These are phyloP conservation scores for Ceratocystiopsis brevicomis DNA, from an alignment of 2,329 filamentous ascomycete genomes.

Conservation along the genomic window DNA sequence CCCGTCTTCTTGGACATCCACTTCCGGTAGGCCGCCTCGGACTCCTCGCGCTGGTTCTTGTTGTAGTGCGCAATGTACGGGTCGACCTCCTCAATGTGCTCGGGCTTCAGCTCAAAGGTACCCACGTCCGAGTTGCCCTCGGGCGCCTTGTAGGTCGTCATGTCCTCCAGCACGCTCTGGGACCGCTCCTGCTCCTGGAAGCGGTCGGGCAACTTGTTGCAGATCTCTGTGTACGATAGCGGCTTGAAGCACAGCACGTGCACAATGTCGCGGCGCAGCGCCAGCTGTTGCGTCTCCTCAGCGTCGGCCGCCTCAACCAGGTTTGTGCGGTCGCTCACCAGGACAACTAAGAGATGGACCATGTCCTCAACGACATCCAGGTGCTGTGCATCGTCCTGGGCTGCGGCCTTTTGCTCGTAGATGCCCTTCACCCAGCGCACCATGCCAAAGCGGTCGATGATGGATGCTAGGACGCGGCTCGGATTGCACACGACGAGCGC, in stretches of 20 bases:
- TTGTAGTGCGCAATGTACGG: slow-evolving; percentile 93
- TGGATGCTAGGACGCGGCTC: slow-evolving; percentile 65
- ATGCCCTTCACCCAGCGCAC: slow-evolving; percentile 70
- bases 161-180: slow-evolving; percentile 63
- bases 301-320: slow-evolving; percentile 47
- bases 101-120: slow-evolving; percentile 76
- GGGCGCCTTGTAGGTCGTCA: slow-evolving; percentile 75
- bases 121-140: slow-evolving; percentile 86
- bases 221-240: slow-evolving; percentile 83
- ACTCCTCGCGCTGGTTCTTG: slow-evolving; percentile 92
- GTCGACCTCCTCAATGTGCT: slow-evolving; percentile 75
- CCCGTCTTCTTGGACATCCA: slow-evolving; percentile 77
- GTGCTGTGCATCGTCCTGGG: slow-evolving; percentile 72
- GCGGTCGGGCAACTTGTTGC: slow-evolving; percentile 68
- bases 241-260: slow-evolving; percentile 95
- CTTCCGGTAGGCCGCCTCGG: slow-evolving; percentile 72
- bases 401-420: slow-evolving; percentile 52
- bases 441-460: slow-evolving; percentile 83
- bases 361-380: slow-evolving; percentile 92
- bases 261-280: slow-evolving; percentile 73
- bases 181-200: slow-evolving; percentile 81
- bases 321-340: slow-evolving; percentile 74
- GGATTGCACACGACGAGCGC: slow-evolving; percentile 75
- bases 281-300: slow-evolving; percentile 42
- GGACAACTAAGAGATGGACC: slow-evolving; percentile 76